Evolutionary conservation across 2,329 filamentous ascomycete species (phyloP).

Genomic region (Annulohypoxylon truncatum): DNA sequence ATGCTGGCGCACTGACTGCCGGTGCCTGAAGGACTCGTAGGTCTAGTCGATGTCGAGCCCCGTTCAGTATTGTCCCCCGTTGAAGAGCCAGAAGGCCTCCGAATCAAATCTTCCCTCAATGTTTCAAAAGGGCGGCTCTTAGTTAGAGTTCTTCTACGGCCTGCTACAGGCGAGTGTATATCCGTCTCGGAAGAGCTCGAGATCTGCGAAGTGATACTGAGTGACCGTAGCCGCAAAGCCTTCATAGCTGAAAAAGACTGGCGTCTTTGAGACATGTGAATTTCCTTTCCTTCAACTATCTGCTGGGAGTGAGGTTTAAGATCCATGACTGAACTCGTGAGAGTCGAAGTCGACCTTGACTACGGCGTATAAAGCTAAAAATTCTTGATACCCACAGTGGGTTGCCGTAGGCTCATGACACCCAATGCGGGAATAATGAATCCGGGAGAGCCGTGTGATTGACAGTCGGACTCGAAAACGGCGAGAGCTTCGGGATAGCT

Average conservation of each 20-base stretch:
- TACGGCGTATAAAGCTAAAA: constrained; percentile 13
- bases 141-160: constrained; percentile 42
- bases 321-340: constrained; percentile 43
- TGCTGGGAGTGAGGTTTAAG: constrained; percentile 40
- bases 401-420: constrained; percentile 14
- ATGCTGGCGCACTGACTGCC: constrained; percentile 47
- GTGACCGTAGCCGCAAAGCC: constrained; percentile 48
- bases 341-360: constrained; percentile 12
- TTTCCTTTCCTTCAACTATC: constrained; percentile 38
- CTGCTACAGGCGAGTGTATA: constrained; percentile 26
- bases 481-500: constrained; percentile 15
- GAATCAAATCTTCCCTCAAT: constrained; percentile 44
- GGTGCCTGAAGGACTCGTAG: constrained; percentile 47
- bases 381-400: not conserved
- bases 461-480: not conserved
- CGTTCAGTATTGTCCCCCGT: constrained; percentile 45
- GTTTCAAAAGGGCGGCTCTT: constrained; percentile 43
- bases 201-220: constrained; percentile 50
- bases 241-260: constrained; percentile 49
- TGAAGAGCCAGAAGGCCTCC: constrained; percentile 49
- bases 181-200: constrained; percentile 48
- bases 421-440: not conserved
- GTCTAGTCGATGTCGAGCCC: constrained; percentile 48
- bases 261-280: constrained; percentile 43
- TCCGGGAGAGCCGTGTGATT: not conserved